Base-by-base conservation (phyloP, 345 rosid species). In the Raphanus sativus region DNA sequence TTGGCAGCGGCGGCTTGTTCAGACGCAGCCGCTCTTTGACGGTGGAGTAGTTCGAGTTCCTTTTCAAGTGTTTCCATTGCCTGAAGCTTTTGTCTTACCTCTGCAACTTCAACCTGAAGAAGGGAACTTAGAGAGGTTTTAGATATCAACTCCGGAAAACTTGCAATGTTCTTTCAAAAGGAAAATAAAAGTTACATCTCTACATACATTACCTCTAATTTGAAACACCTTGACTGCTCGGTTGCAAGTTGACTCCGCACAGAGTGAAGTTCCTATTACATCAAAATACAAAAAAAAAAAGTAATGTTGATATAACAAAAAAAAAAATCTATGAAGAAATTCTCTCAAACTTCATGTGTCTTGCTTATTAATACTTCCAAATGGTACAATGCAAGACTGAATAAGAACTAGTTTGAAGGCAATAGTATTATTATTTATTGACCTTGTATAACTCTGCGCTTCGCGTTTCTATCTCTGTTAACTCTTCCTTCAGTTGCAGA, bases 201-300 rank as follows among this genome's bases (percentile, higher is more conserved):
- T 21, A 21, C 21, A 21, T 32, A 32, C 34, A 32, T 48, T 48
- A 94, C 98, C 98, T 94, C 98, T 63, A 94, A 79, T 88, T 90
- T 92, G 86, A 92, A 94, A 82, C 98, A 89, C 77, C 98, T 86
- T 4, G 98, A 90, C 81, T 92, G 98, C 81, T 92, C 98, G 3
- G 86, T 79, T 28, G 91, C 94, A 77, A 89, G 97, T 81, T 92
- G 98, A 69, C 94, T 85, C 5, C 97, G 97, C 50, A 88, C 86
- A 30, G 97, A 88, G 74, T 92, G 98, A 76, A 90, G 92, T 81
- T 90, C 97, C 98, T 94, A 74, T 24, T 7, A 62, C 54, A 61
- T 69, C 52, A 15, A 58, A 67, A 16, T 16, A 17, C 26, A 17
- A 28, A 58, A 24, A 55, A 55, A 48, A 24, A 55, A 21, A 48